phyloP scores from a whole-genome alignment of 2,329 filamentous ascomycete genomes.

The Claviceps pusilla region DNA sequence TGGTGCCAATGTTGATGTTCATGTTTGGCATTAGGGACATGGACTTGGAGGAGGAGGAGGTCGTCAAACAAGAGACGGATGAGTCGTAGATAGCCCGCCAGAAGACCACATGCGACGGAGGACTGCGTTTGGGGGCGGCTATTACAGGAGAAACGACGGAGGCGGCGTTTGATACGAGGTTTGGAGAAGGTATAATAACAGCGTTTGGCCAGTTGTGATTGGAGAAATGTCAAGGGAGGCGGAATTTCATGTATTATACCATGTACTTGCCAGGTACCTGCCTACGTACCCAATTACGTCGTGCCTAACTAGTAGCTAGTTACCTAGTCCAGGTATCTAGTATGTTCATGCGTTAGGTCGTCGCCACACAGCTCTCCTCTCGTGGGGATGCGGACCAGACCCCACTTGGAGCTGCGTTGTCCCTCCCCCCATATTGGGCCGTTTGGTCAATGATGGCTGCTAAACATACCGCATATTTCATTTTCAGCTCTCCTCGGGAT shows the following conservation, averaged over 20 bases:
- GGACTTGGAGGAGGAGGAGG: constrained; percentile 1
- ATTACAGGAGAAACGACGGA: not conserved
- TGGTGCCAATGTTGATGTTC: constrained; percentile 7
- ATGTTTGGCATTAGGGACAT: constrained; percentile 10
- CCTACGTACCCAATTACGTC: too few species aligned
- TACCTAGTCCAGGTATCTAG: too few species aligned
- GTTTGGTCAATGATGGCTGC: not conserved
- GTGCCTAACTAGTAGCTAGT: too few species aligned
- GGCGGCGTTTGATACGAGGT: not conserved
- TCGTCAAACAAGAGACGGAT: not conserved
- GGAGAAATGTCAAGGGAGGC: too few species aligned
- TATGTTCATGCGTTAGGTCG: too few species aligned
- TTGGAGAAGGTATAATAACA: not conserved
- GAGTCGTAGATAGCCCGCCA: not conserved
- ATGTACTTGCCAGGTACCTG: too few species aligned
- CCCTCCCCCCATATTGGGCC: too few species aligned
- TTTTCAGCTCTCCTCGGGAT: not conserved
- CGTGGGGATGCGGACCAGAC: too few species aligned
- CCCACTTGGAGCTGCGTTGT: not conserved
- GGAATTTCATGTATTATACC: too few species aligned
- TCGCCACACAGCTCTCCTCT: too few species aligned
- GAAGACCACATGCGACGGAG: not conserved
- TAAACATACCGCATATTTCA: not conserved
- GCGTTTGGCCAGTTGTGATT: too few species aligned
- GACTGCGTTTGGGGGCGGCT: not conserved